Conservation (phyloP, 2,329 filamentous ascomycete genomes). For the Tolypocladium nubicola region DNA sequence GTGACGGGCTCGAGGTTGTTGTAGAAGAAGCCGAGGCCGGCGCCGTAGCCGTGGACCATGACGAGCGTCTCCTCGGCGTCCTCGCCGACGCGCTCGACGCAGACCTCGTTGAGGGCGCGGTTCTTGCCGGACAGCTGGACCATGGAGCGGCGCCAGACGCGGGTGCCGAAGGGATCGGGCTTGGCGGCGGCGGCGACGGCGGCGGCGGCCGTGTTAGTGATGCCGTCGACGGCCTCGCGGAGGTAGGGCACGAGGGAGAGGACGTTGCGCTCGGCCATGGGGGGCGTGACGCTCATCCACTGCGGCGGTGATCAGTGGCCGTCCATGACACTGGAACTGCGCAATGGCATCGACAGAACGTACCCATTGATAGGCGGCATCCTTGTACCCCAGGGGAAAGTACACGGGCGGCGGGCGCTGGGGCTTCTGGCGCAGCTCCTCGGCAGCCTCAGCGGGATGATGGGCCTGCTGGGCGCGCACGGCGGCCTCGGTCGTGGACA, state of each 20-base stretch:
- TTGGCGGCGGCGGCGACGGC: slow-evolving; percentile 27
- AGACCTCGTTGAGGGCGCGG: slow-evolving; percentile 85
- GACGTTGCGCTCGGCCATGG: slow-evolving; percentile 77
- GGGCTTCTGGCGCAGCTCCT: slow-evolving; percentile 15
- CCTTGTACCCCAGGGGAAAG: slow-evolving; percentile 87
- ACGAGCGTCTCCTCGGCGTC: slow-evolving; percentile 76
- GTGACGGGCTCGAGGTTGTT: slow-evolving; percentile 91
- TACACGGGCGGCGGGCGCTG: slow-evolving; percentile 27
- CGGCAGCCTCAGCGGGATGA: slow-evolving; percentile 9
- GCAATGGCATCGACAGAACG: slow-evolving; percentile 13
- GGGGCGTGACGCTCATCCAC: slow-evolving; percentile 81
- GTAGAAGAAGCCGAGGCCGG: slow-evolving; percentile 95
- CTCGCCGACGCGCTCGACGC: slow-evolving; percentile 74
- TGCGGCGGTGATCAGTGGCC: slow-evolving; percentile 18
- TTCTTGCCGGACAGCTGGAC: slow-evolving; percentile 78
- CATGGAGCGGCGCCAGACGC: slow-evolving; percentile 78
- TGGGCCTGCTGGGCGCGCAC: slow-evolving; percentile 10
- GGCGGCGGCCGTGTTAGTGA: slow-evolving; percentile 30
- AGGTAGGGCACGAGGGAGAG: slow-evolving; percentile 79
- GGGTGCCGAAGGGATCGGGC: slow-evolving; percentile 72
- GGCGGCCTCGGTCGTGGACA: slow-evolving; percentile 21
- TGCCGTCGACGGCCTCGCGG: slow-evolving; percentile 60
- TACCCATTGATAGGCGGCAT: slow-evolving; percentile 87
- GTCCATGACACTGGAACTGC: slow-evolving; percentile 7
- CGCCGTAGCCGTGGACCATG: slow-evolving; percentile 94